Evolutionary conservation across 1,139 yeast species (phyloP).

Genomic region (Candida dubliniensis): DNA sequence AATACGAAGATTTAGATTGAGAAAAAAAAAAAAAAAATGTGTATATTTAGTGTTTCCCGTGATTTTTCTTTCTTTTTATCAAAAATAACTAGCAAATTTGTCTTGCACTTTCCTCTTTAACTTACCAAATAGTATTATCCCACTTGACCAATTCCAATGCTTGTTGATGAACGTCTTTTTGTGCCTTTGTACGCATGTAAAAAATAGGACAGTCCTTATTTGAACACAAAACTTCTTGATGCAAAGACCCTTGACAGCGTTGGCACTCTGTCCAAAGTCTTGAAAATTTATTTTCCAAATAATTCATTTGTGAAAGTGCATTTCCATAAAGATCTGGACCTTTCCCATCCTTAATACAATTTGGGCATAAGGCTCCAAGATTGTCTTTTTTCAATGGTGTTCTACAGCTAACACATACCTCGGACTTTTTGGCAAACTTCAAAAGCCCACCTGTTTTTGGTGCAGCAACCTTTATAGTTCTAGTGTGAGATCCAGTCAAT

Average conservation of each 20-base stretch:
- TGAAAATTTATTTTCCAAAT: conserved; percentile 78
- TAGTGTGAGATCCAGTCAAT: conserved; percentile 77
- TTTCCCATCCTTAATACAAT: conserved; percentile 71
- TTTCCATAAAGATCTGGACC: conserved; percentile 80
- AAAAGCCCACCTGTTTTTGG: conserved; percentile 73
- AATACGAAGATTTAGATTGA: conserved; percentile 42
- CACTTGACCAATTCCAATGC: conserved; percentile 71
- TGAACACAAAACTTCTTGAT: conserved; percentile 93
- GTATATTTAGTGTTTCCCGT: no score
- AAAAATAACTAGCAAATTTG: no score
- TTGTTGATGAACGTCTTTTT: conserved; percentile 76
- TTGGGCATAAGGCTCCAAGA: conserved; percentile 78
- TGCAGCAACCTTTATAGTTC: conserved; percentile 68
- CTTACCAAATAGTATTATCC: conserved; percentile 60
- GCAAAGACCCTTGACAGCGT: conserved; percentile 93
- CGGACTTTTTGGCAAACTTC: conserved; percentile 89
- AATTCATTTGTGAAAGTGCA: conserved; percentile 77
- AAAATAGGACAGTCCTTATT: conserved; percentile 97
- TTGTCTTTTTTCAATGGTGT: conserved; percentile 68
- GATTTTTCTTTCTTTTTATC: no score
- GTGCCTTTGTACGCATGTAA: conserved; percentile 95
- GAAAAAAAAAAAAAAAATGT: not conserved
- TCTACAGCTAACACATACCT: conserved; percentile 84
- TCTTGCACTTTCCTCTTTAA: no score
- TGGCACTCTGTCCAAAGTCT: conserved; percentile 98